Conservation (phyloP, 2,329 filamentous ascomycete species). For the Alternaria conjuncta region DNA sequence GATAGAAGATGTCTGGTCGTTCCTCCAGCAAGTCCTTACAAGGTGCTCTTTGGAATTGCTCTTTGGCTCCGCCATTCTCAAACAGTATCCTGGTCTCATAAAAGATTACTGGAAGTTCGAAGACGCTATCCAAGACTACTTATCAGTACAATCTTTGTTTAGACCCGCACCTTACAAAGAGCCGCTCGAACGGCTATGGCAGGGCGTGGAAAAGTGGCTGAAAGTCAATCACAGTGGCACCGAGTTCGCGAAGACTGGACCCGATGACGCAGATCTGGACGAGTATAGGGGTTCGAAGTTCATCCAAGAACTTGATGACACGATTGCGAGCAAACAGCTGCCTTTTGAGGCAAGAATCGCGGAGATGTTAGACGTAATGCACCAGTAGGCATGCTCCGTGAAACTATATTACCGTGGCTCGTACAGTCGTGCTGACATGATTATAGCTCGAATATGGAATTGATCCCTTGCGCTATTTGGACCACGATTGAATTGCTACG, state of each 20-base stretch:
- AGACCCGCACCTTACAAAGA: conserved; percentile 4
- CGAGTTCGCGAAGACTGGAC: conserved; percentile 18
- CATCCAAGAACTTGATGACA: conserved; percentile 25
- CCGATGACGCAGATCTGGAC: conserved; percentile 25
- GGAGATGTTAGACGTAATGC: conserved; percentile 33
- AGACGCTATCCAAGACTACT: conserved; percentile 22
- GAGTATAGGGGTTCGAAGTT: conserved; percentile 28
- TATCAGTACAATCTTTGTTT: too few relatives aligned
- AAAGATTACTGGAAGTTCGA: conserved; percentile 39
- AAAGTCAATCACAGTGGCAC: conserved; percentile 20
- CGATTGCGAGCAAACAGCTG: conserved; percentile 9
- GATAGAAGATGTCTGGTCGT: conserved; percentile 41
- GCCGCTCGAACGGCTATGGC: conserved; percentile 26
- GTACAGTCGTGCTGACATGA: conserved; percentile 6
- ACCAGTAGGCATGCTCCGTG: conserved; percentile 23
- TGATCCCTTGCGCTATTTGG: conserved; percentile 34
- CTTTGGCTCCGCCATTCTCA: conserved; percentile 33
- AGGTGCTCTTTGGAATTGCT: conserved; percentile 32
- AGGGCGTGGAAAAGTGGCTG: conserved; percentile 34
- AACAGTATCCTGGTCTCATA: conserved; percentile 31
- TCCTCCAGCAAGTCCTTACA: conserved; percentile 35
- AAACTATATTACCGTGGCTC: background rate
- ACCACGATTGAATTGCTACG: conserved; percentile 30
- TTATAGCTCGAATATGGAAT: conserved; percentile 22
- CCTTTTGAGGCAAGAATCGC: conserved; percentile 15